Evolutionary conservation across 768 basidiomycete species (phyloP).

Genomic region (Hirschioporus abietinus): DNA sequence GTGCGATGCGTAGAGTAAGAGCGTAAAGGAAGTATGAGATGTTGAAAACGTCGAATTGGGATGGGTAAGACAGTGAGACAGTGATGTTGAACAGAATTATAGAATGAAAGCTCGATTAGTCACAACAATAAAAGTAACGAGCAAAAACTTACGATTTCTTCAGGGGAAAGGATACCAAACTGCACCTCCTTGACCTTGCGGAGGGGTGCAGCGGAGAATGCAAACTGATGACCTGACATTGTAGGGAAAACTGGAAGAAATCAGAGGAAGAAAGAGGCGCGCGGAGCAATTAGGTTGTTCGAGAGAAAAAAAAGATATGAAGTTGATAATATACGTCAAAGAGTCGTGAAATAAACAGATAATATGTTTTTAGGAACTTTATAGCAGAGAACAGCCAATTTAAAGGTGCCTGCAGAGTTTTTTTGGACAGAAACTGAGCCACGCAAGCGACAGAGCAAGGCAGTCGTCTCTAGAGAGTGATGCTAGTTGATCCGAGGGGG

Average conservation of each 20-base stretch:
- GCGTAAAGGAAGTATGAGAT: neutral
- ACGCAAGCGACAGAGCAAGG: conserved; percentile 3
- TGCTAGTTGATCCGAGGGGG: neutral
- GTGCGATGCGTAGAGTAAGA: neutral
- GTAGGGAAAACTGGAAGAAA: conserved; percentile 6
- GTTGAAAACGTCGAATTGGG: neutral
- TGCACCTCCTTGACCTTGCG: conserved; percentile 97
- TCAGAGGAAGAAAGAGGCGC: conserved; percentile 3
- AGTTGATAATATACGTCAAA: conserved; percentile 7
- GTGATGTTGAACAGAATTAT: neutral
- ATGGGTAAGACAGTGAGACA: conserved; percentile 16
- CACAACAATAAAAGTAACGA: conserved; percentile 2
- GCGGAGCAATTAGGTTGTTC: conserved; percentile 9
- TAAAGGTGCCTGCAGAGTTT: conserved; percentile 3
- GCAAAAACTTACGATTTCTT: conserved; percentile 80
- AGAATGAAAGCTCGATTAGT: conserved; percentile 12
- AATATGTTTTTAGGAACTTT: conserved; percentile 13
- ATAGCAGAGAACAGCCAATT: conserved; percentile 12
- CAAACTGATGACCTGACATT: conserved; percentile 89
- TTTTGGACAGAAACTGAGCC: neutral
- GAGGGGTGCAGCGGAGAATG: conserved; percentile 89
- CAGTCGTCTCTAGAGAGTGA: neutral
- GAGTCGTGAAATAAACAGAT: conserved; percentile 3
- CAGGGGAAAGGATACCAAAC: conserved; percentile 97
- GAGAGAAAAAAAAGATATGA: conserved; percentile 7